Base-by-base conservation (phyloP, 2,329 filamentous ascomycete genomes). In the Aspergillus eucalypticola region DNA sequence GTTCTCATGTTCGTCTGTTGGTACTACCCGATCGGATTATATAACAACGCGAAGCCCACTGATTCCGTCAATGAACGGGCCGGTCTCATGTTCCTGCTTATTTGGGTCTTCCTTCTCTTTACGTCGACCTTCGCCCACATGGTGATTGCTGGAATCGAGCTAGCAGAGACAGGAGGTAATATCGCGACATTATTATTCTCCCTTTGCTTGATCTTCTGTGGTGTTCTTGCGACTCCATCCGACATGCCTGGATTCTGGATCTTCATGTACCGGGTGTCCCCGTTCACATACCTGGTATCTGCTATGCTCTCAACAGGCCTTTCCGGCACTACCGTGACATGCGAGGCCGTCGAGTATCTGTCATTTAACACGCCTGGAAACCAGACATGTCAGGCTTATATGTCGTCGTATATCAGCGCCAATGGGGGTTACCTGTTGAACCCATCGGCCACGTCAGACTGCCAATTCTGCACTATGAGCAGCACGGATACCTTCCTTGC, bases 61-160 rank as follows among this genome's bases (percentile, higher is more conserved):
- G 64, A 78, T 56, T 38, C 70, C 3, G 72, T 81, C 11, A 67
- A 74, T 1, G 81, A 84, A 52, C 83, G 88, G 1, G 84, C 89
- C 61, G 86, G 79, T 0, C 76, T 91, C 1, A 86, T 90, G 63
- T 81, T 91, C 23, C 76, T 91, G 3, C 85, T 88, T 67, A 81
- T 83, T 67, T 81, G 88, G 62, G 81, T 86, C 62, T 87, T 92
- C 67, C 82, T 92, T 69, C 78, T 92, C 63, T 92, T 88, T 72
- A 85, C 88, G 48, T 86, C 83, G 15, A 86, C 89, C 0, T 92
- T 92, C 66, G 86, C 89, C 0, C 86, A 90, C 66, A 87, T 92
- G 84, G 83, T 86, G 39, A 90, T 92, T 57, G 87, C 87, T 1
- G 88, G 85, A 0, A 81, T 92, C 32, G 87, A 86, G 0, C 82